Evolutionary conservation across 2,329 filamentous ascomycete species (phyloP).

Genomic region (Fusarium tricinctum): DNA sequence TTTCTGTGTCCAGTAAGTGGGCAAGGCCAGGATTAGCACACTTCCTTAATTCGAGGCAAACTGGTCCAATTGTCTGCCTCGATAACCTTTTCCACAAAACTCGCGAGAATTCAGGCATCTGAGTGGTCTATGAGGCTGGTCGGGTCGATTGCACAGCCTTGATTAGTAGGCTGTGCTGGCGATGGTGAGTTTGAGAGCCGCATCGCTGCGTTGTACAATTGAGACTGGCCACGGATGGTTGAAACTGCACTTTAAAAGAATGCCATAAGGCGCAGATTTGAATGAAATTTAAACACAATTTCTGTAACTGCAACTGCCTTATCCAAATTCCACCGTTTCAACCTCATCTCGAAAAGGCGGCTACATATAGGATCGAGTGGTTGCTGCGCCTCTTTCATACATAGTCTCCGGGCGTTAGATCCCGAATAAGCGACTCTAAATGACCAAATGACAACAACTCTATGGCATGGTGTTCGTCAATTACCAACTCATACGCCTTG

Average conservation of each 20-base stretch:
- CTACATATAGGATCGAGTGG: constrained; percentile 1
- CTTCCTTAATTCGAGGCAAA: constrained; percentile 31
- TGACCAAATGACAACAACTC: not conserved
- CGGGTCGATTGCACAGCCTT: constrained; percentile 23
- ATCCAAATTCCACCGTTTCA: constrained; percentile 19
- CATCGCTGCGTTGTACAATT: constrained; percentile 23
- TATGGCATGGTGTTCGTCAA: not conserved
- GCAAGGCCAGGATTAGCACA: constrained; percentile 3
- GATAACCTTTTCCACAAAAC: constrained; percentile 7
- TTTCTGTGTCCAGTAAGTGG: constrained; percentile 25
- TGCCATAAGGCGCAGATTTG: constrained; percentile 3
- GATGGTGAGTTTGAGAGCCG: constrained; percentile 25
- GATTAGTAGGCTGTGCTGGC: constrained; percentile 22
- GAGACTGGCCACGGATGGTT: constrained; percentile 28
- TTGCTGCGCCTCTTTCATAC: constrained; percentile 30
- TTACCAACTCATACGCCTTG: constrained; percentile 18
- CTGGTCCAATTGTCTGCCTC: constrained; percentile 13
- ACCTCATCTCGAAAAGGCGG: constrained; percentile 22
- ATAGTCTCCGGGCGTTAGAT: constrained; percentile 31
- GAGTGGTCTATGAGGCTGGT: constrained; percentile 16
- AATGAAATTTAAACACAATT: constrained; percentile 26
- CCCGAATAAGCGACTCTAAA: not conserved
- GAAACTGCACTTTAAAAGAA: constrained; percentile 22
- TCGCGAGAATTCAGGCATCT: constrained; percentile 5
- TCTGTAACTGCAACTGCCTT: constrained; percentile 3